Evolutionary conservation across 2,329 filamentous ascomycete genomes (phyloP).

Genomic region (Colletotrichum sansevieriae): DNA sequence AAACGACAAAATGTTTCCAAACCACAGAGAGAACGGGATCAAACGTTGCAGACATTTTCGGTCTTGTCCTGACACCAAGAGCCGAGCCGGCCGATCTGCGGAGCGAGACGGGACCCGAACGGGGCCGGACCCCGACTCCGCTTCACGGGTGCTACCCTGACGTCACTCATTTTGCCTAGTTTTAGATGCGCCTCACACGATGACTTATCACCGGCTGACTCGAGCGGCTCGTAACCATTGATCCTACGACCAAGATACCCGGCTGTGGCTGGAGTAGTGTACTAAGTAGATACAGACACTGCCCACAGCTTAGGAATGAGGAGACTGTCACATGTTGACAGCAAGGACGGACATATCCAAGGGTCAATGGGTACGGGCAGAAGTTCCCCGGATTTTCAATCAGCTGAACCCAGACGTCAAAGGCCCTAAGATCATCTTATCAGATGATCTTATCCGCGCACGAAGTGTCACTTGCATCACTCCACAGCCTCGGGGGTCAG

Average conservation of each 20-base stretch:
- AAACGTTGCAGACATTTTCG: no score
- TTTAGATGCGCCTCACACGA: no score
- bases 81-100: slow-evolving; percentile 8
- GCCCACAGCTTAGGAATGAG: no score
- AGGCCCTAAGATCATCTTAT: slow-evolving; percentile 20
- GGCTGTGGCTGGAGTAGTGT: no score
- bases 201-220: no score
- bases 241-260: no score
- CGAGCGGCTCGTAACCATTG: no score
- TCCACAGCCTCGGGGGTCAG: neutral
- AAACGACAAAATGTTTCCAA: no score
- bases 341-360: neutral
- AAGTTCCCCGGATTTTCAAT: slow-evolving; percentile 25
- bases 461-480: neutral
- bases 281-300: no score
- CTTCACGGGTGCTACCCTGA: slow-evolving; percentile 17
- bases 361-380: neutral
- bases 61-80: neutral
- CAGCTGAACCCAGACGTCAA: slow-evolving; percentile 2
- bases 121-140: slow-evolving; percentile 7
- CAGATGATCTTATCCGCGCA: slow-evolving; percentile 6
- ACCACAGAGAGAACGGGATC: no score
- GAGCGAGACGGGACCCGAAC: slow-evolving; percentile 12
- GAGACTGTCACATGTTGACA: neutral
- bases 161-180: slow-evolving; percentile 3